These are phyloP conservation scores for Arabis alpina DNA, from an alignment of 345 rosid genomes.

Conservation along the genomic window DNA sequence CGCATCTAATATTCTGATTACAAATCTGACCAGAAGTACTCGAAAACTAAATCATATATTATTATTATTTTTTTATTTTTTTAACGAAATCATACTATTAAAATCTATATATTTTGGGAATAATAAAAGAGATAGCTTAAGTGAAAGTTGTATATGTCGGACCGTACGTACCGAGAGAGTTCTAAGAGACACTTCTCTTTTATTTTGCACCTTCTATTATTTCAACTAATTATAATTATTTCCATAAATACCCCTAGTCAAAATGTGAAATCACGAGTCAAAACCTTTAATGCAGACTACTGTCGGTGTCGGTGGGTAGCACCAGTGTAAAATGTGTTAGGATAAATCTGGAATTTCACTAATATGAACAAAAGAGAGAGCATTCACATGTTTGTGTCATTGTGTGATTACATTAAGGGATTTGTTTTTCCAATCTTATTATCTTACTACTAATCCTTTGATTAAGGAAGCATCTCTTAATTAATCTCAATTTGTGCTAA, in stretches of 20 bases:
- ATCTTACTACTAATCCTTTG: slow-evolving; percentile 13
- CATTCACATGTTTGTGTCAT: slow-evolving; percentile 35
- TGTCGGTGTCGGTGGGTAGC: slow-evolving; percentile 47
- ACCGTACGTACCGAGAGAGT: slow-evolving; percentile 40
- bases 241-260: slow-evolving; percentile 14
- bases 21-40: slow-evolving; percentile 35
- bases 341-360: slow-evolving; percentile 23
- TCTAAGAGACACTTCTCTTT: slow-evolving; percentile 22
- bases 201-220: not conserved
- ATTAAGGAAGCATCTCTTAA: slow-evolving; percentile 36
- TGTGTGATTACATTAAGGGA: not conserved
- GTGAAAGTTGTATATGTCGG: slow-evolving; percentile 33
- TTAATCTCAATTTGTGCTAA: slow-evolving; percentile 25
- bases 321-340: not conserved
- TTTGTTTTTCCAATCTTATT: not conserved
- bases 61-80: too few relatives aligned
- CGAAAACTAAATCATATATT: slow-evolving; percentile 1
- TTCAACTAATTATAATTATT: not conserved
- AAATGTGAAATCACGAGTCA: slow-evolving; percentile 38
- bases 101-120: not conserved
- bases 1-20: slow-evolving; percentile 38
- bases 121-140: slow-evolving; percentile 32
- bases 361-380: slow-evolving; percentile 6
- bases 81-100: not conserved
- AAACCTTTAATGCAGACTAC: slow-evolving; percentile 23